Evolutionary conservation across 371 early-diverging fungal genomes (phyloP).

Genomic region (Mucor indicus): DNA sequence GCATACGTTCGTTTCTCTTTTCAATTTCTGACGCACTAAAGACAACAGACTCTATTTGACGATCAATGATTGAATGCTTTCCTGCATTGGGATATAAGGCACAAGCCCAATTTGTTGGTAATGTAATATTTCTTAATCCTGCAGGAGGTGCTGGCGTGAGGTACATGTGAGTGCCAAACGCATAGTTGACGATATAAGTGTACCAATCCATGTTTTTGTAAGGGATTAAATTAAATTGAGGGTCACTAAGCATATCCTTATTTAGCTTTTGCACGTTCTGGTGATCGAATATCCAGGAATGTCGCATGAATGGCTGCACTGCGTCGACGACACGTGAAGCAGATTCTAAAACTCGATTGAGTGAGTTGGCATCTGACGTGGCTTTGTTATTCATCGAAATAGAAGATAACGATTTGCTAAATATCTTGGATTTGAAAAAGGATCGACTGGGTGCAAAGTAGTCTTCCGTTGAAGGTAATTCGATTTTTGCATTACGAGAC

Average conservation of each 20-base stretch:
- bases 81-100: constrained; percentile 29
- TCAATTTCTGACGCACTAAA: constrained; percentile 46
- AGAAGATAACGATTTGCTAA: constrained; percentile 34
- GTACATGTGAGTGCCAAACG: constrained; percentile 39
- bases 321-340: constrained; percentile 37
- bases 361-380: constrained; percentile 12
- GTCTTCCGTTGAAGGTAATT: constrained; percentile 29
- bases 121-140: constrained; percentile 33
- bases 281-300: constrained; percentile 37
- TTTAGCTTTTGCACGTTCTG: constrained; percentile 27
- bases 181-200: constrained; percentile 39
- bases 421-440: constrained; percentile 36
- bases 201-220: constrained; percentile 33
- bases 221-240: constrained; percentile 15
- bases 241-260: constrained; percentile 15
- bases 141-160: constrained; percentile 29
- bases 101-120: constrained; percentile 41
- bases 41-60: constrained; percentile 42
- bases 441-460: constrained; percentile 40
- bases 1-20: constrained; percentile 45
- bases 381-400: constrained; percentile 2
- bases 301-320: constrained; percentile 37
- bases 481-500: constrained; percentile 38
- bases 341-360: constrained; percentile 29
- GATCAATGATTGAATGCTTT: constrained; percentile 34